These are phyloP conservation scores for Neodidymelliopsis sp. DNA, from an alignment of 2,329 filamentous ascomycete genomes.

Conservation along the genomic window DNA sequence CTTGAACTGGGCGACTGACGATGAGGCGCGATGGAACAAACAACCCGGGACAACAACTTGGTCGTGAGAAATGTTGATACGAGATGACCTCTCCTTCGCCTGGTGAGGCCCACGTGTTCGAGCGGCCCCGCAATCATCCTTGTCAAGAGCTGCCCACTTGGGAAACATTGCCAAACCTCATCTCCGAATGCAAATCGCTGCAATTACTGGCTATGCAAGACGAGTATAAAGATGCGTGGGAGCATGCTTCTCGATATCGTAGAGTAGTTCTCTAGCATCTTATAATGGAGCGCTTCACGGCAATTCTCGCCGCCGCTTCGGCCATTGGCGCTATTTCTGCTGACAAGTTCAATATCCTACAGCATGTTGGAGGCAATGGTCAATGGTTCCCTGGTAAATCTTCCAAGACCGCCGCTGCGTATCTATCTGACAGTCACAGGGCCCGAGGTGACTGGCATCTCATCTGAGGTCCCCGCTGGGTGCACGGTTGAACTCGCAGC, in stretches of 20 bases:
- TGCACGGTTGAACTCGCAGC: conserved; percentile 68
- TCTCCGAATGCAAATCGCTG: conserved; percentile 26
- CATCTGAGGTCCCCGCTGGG: conserved; percentile 60
- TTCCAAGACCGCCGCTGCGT: no score
- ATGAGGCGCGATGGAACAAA: conserved; percentile 5
- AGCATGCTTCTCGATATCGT: background rate
- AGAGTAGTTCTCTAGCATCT: background rate
- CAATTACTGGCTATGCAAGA: conserved; percentile 3
- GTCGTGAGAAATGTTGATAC: conserved; percentile 1
- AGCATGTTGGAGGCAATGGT: conserved; percentile 51
- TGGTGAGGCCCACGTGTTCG: conserved; percentile 26
- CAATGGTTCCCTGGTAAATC: conserved; percentile 48
- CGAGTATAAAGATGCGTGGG: conserved; percentile 1
- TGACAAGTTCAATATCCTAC: conserved; percentile 42
- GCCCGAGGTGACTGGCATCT: conserved; percentile 64
- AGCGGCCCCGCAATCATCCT: conserved; percentile 16
- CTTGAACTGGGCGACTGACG: background rate
- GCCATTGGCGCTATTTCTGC: conserved; percentile 21
- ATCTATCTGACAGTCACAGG: conserved; percentile 45
- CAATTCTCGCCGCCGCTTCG: conserved; percentile 24
- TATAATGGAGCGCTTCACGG: conserved; percentile 28
- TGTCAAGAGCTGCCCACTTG: conserved; percentile 24
- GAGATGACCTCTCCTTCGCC: conserved; percentile 17
- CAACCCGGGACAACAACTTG: background rate
- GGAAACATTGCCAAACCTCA: conserved; percentile 33